Evolutionary conservation across 225 moss, liverwort and hornwort genomes (phyloP), one percentile per base, ranked within the genome.

Genomic region (Pleurozium schreberi): DNA sequence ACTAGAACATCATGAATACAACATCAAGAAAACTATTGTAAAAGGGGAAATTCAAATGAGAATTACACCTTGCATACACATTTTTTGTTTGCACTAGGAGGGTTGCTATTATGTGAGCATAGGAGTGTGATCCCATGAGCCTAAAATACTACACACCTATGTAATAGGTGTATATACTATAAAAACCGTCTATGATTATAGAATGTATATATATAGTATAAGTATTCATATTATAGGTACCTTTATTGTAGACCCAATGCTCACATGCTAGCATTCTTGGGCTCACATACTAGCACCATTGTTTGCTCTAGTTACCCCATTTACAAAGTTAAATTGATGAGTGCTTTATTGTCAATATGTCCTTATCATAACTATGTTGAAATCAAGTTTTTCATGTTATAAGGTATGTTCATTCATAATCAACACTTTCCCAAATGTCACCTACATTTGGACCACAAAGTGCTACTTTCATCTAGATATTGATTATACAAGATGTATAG

Each of bases 1-100:
- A n/a, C n/a, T n/a, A 33, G 19, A 75, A 0, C 19, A 47, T 49
- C 4, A 38, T 10, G 7, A 78, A 52, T 52, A 6, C 25, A 52
- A 52, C 10, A 16, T 22, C 36, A 52, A 52, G 52, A 10, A 36
- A 14, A 34, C 6, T 64, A 50, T 22, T 74, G 0, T 34, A 34
- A 25, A 15, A 36, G 18, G 25, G 4, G 3, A 53, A 38, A 14
- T 55, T 9, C 38, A 78, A 14, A 55, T 78, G 53, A 53, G 25
- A 78, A 78, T 55, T 53, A 11, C n/a, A 7, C 4, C 7, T 0
- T 15, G 10, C 3, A 10, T 1, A 0, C 7, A 55, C 7, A 38
- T 55, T 77, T 25, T 8, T 55, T 26, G 0, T 23, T 53, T 23
- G 6, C 4, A 12, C 11, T 26, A n/a, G n/a, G n/a, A n/a, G n/a